Conservation (phyloP, 1,284 basidiomycete species). For the Apiotrichum domesticum region DNA sequence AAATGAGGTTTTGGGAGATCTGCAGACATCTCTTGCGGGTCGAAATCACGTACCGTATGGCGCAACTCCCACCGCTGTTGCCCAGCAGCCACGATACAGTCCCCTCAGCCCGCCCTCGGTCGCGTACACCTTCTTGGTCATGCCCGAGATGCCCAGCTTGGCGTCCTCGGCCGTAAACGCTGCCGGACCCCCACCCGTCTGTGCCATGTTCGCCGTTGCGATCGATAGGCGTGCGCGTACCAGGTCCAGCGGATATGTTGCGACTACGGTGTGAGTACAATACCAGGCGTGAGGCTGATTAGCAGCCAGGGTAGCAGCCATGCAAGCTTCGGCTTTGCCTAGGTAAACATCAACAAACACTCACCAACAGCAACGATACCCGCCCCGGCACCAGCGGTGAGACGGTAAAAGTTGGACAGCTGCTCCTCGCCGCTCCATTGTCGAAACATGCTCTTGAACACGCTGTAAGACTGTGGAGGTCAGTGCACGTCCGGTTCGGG, state of each 20-base stretch:
- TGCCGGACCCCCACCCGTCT: conserved; percentile 6
- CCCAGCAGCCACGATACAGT: conserved; percentile 72
- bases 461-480: conserved; percentile 55
- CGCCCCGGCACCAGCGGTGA: conserved; percentile 78
- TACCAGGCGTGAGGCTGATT: background rate
- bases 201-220: conserved; percentile 57
- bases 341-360: conserved; percentile 28
- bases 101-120: conserved; percentile 85
- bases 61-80: conserved; percentile 85
- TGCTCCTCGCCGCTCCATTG: conserved; percentile 55
- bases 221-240: conserved; percentile 89
- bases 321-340: too few relatives aligned
- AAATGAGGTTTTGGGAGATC: too few relatives aligned
- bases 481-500: background rate
- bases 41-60: conserved; percentile 55
- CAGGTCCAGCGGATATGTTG: conserved; percentile 89
- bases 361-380: conserved; percentile 82
- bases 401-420: conserved; percentile 73
- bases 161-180: conserved; percentile 37
- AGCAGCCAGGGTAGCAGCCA: background rate
- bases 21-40: too few relatives aligned
- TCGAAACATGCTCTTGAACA: conserved; percentile 65
- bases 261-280: conserved; percentile 47
- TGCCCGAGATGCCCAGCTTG: conserved; percentile 70
- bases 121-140: conserved; percentile 80